Percentiles rank a stretch among this genome's conserved stretches.
These are phyloP conservation scores for Populus hybrid DNA, from an alignment of 441 rosid species.

Conservation along the genomic window DNA sequence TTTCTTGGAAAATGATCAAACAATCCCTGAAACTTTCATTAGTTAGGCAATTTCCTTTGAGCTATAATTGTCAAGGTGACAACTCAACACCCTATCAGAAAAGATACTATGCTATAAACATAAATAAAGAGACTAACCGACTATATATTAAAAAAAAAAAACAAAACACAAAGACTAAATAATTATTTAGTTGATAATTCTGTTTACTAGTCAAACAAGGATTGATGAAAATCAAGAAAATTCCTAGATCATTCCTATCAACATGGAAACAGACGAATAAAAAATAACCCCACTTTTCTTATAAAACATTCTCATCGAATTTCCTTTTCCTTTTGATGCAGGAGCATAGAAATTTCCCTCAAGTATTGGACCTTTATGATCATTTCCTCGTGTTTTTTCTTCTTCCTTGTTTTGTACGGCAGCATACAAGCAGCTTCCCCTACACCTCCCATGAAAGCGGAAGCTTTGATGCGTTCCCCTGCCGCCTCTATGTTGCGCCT, in stretches of 20 bases:
- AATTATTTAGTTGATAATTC: too few relatives aligned
- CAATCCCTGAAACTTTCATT: too few relatives aligned
- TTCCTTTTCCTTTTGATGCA: neutral
- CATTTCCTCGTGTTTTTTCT: neutral
- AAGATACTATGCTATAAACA: neutral
- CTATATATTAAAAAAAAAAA: neutral
- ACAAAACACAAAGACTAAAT: neutral
- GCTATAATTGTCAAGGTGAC: neutral
- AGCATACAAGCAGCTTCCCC: constrained; percentile 18
- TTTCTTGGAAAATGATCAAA: neutral
- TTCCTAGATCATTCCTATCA: neutral
- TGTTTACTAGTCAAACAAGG: neutral
- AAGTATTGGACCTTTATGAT: neutral
- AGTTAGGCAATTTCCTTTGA: too few relatives aligned
- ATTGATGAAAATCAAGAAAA: neutral
- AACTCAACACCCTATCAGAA: neutral
- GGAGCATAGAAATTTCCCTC: constrained; percentile 22
- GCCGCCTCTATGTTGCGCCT: neutral
- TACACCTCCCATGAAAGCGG: constrained; percentile 12
- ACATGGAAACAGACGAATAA: neutral
- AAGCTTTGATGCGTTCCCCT: neutral
- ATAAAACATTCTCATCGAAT: neutral
- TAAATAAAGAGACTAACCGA: neutral
- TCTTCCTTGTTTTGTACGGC: neutral
- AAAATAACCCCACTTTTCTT: neutral